Conservation (phyloP, 2,329 filamentous ascomycete species). For the Trichophyton equinum region DNA sequence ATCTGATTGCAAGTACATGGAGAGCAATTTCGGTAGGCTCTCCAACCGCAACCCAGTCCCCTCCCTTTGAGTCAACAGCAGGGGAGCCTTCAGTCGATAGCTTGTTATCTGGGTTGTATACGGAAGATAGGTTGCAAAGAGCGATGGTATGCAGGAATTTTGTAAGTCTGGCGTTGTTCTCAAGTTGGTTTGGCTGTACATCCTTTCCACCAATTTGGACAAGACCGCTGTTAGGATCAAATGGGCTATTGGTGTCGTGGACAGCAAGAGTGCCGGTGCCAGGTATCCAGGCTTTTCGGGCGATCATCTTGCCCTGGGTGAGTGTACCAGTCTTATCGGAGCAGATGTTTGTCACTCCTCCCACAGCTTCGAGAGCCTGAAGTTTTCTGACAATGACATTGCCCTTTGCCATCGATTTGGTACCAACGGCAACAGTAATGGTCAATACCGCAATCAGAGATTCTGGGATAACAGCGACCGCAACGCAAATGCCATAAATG, state of each 20-base stretch:
- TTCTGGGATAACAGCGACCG: slow-evolving; percentile 44
- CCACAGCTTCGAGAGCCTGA: slow-evolving; percentile 42
- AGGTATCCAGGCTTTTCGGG: slow-evolving; percentile 41
- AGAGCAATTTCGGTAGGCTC: slow-evolving; percentile 57
- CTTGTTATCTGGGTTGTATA: slow-evolving; percentile 32
- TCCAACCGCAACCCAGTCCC: slow-evolving; percentile 45
- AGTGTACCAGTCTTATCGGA: slow-evolving; percentile 42
- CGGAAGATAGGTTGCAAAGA: slow-evolving; percentile 47
- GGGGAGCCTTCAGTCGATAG: slow-evolving; percentile 10
- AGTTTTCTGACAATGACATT: slow-evolving; percentile 42
- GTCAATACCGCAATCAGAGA: slow-evolving; percentile 49
- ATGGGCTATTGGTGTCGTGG: slow-evolving; percentile 37
- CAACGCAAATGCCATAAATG: slow-evolving; percentile 44
- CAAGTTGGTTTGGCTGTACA: slow-evolving; percentile 8
- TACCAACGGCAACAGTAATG: slow-evolving; percentile 49
- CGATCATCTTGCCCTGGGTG: slow-evolving; percentile 47
- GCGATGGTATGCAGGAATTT: slow-evolving; percentile 46
- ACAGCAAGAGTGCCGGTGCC: slow-evolving; percentile 40
- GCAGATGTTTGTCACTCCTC: slow-evolving; percentile 42
- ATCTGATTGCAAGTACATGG: slow-evolving; percentile 55
- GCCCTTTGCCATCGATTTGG: slow-evolving; percentile 40
- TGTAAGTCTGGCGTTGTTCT: slow-evolving; percentile 17
- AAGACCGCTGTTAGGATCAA: slow-evolving; percentile 39
- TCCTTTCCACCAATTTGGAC: slow-evolving; percentile 12
- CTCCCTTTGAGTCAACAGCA: slow-evolving; percentile 22